Conservation (phyloP, 371 early-diverging fungal species). For the Funneliformis caledonium region DNA sequence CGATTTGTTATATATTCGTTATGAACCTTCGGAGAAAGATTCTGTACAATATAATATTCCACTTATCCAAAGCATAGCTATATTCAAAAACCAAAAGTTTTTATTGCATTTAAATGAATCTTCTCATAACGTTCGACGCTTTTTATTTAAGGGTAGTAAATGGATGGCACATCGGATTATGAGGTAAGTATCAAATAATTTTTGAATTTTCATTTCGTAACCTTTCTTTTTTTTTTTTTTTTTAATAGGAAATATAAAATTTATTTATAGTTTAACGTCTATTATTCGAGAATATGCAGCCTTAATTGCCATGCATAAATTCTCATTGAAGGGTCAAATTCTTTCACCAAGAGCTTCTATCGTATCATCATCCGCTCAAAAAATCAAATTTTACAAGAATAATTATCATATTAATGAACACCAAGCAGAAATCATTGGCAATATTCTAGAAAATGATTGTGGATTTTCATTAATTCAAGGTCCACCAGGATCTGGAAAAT, state of each 20-base stretch:
- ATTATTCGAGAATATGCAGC: conserved; percentile 86
- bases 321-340: conserved; percentile 68
- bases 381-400: conserved; percentile 58
- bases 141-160: background rate
- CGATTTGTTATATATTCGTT: background rate
- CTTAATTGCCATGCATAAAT: conserved; percentile 67
- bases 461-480: conserved; percentile 96
- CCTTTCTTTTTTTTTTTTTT: too few relatives aligned
- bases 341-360: conserved; percentile 55
- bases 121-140: background rate
- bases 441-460: conserved; percentile 63
- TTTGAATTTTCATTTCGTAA: too few relatives aligned
- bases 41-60: background rate
- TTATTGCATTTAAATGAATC: background rate
- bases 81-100: background rate
- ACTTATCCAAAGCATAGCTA: background rate
- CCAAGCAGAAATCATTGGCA: conserved; percentile 85
- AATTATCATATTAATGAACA: conserved; percentile 84
- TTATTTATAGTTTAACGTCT: conserved; percentile 66
- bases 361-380: conserved; percentile 32
- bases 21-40: background rate
- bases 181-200: background rate
- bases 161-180: conserved; percentile 42
- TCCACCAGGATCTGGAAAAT: conserved; percentile 83
- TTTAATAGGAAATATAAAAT: background rate